Evolutionary conservation across 495 filamentous ascomycete genomes (phyloP).

Genomic region (Neurospora tetrasperma): DNA sequence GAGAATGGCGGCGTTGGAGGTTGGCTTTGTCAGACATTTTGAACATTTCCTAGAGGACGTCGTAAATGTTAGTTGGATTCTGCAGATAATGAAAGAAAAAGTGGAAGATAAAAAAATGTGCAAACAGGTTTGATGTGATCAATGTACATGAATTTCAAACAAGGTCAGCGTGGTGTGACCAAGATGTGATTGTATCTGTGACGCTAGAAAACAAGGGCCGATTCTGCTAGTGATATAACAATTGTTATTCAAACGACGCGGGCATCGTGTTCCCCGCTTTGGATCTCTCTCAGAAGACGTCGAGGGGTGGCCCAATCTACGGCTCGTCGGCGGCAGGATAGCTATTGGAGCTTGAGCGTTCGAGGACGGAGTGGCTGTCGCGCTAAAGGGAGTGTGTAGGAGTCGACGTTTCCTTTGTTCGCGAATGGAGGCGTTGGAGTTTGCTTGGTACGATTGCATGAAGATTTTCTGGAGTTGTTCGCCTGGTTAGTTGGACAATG

Average conservation of each 20-base stretch:
- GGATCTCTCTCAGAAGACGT: neutral
- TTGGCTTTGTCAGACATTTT: neutral
- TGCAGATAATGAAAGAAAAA: neutral
- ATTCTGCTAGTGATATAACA: neutral
- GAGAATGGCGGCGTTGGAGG: neutral
- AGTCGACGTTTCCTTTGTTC: neutral
- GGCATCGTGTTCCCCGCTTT: neutral
- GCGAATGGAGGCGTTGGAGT: too few relatives aligned
- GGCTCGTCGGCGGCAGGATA: neutral
- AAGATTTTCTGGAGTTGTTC: too few relatives aligned
- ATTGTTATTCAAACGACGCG: neutral
- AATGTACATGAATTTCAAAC: neutral
- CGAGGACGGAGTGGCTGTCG: too few relatives aligned
- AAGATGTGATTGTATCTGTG: neutral
- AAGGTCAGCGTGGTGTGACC: neutral
- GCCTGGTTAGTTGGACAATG: too few relatives aligned
- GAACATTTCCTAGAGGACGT: neutral
- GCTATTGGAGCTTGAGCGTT: neutral
- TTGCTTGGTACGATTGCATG: too few relatives aligned
- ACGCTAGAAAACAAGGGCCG: rapidly evolving
- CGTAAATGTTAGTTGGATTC: neutral
- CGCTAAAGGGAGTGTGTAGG: too few relatives aligned
- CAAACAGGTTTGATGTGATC: neutral
- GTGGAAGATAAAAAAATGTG: neutral
- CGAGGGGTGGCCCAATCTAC: neutral